phyloP scores from a whole-genome alignment of 257 asterid species.

The Salvia miltiorrhiza region DNA sequence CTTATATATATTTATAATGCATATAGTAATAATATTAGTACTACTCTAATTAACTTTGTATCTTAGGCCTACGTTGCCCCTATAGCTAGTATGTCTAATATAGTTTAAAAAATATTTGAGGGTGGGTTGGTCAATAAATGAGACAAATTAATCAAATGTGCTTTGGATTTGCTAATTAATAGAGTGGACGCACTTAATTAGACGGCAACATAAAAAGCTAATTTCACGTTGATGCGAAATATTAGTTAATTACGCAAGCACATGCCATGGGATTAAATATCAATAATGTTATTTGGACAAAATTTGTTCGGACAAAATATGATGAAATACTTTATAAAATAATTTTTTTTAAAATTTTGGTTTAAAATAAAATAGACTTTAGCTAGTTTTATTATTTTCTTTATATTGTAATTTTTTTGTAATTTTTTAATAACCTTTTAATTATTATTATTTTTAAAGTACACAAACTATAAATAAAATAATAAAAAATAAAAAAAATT shows the following conservation, averaged over 20 bases:
- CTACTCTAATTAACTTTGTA: constrained; percentile 20
- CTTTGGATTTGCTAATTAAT: constrained; percentile 24
- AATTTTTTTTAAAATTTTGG: no score
- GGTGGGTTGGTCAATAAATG: background rate
- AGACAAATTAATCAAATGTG: constrained; percentile 45
- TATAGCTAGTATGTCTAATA: constrained; percentile 28
- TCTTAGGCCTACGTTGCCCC: constrained; percentile 39
- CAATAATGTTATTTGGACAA: no score
- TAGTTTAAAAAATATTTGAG: constrained; percentile 6
- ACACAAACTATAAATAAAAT: no score
- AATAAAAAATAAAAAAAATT: no score
- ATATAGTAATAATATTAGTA: constrained; percentile 13
- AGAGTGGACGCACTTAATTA: constrained; percentile 28
- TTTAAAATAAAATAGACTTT: no score
- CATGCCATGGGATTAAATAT: constrained; percentile 28
- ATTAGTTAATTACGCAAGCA: constrained; percentile 36
- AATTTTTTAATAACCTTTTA: no score
- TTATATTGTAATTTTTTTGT: no score
- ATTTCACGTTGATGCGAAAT: constrained; percentile 31
- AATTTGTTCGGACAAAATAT: no score
- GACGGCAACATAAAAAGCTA: constrained; percentile 55
- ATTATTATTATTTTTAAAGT: no score
- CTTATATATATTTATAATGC: background rate
- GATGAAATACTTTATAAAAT: no score
- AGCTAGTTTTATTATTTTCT: no score